Evolutionary conservation across 192 early-diverging fungal genomes (phyloP).

Genomic region (Kappamyces sp.): DNA sequence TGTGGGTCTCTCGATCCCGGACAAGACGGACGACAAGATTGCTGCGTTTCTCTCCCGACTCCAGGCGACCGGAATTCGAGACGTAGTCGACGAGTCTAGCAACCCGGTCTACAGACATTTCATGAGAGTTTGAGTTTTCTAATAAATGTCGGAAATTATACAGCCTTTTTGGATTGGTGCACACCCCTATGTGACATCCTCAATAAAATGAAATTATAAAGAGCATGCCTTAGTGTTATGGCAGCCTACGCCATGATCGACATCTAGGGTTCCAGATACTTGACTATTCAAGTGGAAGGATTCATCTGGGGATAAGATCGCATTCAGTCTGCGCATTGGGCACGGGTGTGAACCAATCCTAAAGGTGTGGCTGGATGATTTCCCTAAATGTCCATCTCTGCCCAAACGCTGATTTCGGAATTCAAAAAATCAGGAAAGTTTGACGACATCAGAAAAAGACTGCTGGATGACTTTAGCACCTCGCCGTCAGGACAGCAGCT

Average conservation of each 20-base stretch:
- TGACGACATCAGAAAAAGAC: slow-evolving; percentile 2
- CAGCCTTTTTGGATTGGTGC: background rate
- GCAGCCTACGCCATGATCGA: too few relatives aligned
- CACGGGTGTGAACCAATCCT: too few relatives aligned
- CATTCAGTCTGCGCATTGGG: too few relatives aligned
- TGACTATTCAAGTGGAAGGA: too few relatives aligned
- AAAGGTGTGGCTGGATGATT: too few relatives aligned
- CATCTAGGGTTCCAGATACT: too few relatives aligned
- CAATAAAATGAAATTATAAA: too few relatives aligned
- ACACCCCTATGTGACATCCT: background rate
- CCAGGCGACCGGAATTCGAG: background rate
- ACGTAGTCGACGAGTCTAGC: slow-evolving; percentile 1
- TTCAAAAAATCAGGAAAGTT: slow-evolving; percentile 6
- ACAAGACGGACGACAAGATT: slow-evolving; percentile 11
- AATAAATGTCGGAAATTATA: background rate
- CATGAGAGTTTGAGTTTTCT: slow-evolving; percentile 8
- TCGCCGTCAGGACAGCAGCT: slow-evolving; percentile 1
- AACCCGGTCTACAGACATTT: slow-evolving; percentile 16
- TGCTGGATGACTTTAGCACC: slow-evolving; percentile 1
- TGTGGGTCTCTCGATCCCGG: slow-evolving; percentile 40
- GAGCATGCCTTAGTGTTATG: too few relatives aligned
- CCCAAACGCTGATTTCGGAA: slow-evolving; percentile 7
- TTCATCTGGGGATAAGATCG: too few relatives aligned
- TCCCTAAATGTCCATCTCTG: background rate
- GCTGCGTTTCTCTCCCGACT: too few relatives aligned